Conservation (phyloP, 139 green algal genomes). For the Choricystis sp. region DNA sequence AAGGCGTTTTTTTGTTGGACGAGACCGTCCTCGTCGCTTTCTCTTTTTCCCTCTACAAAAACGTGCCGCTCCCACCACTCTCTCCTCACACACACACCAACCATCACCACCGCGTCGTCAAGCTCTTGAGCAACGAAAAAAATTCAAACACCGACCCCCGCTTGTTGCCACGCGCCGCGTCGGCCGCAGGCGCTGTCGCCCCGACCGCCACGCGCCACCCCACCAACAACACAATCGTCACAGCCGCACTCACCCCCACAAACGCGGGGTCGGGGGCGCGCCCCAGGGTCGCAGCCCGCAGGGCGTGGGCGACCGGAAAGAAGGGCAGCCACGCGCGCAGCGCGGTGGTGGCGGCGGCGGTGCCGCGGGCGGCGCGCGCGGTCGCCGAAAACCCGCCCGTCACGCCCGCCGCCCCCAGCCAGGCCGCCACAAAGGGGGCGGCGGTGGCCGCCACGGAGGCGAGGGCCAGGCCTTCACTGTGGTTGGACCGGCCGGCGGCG, state of each 20-base stretch:
- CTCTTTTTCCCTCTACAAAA: too few species aligned
- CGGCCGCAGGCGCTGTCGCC: too few species aligned
- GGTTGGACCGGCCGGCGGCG: not conserved
- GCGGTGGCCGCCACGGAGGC: not conserved
- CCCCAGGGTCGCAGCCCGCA: not conserved
- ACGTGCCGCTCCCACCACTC: too few species aligned
- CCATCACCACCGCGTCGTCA: not conserved
- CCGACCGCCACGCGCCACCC: not conserved
- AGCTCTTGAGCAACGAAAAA: not conserved
- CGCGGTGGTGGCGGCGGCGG: too few species aligned
- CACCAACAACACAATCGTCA: not conserved
- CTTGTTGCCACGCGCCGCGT: not conserved
- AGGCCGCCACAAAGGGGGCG: not conserved
- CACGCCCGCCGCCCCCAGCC: not conserved
- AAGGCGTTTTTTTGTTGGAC: too few species aligned
- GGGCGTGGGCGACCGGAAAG: not conserved
- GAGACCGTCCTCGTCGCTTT: too few species aligned
- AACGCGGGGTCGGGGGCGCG: not conserved
- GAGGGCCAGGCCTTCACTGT: not conserved
- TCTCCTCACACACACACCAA: not conserved
- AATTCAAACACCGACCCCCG: not conserved
- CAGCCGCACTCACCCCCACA: not conserved
- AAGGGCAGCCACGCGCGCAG: not conserved
- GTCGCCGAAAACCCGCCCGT: not conserved
- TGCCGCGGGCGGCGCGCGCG: too few species aligned